phyloP scores from a whole-genome alignment of 192 early-diverging fungal species.

The Umbelopsis sp. region DNA sequence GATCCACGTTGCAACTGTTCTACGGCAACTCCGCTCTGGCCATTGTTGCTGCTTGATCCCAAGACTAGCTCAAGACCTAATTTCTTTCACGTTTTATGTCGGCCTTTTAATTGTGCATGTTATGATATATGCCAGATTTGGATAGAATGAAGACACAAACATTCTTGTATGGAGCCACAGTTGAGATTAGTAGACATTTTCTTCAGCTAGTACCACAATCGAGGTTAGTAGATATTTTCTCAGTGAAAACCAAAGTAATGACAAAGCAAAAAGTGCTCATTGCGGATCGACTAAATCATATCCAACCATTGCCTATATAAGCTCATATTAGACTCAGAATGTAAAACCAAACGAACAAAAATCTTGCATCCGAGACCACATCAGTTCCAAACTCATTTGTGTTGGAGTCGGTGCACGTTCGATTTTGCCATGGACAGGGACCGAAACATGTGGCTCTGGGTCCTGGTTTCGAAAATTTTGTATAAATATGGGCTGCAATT shows the following conservation, averaged over 20 bases:
- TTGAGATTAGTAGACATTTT: no score
- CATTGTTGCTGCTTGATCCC: no score
- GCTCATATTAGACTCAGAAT: no score
- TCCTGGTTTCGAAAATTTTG: neutral
- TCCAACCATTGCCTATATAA: no score
- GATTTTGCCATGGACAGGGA: neutral
- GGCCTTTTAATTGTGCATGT: neutral
- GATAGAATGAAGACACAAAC: neutral
- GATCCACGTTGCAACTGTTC: no score
- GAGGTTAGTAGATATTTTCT: no score
- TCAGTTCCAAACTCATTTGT: constrained; percentile 13
- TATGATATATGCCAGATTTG: neutral
- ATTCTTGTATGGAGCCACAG: constrained; percentile 1
- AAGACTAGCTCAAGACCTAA: neutral
- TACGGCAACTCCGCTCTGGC: no score
- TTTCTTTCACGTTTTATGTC: neutral
- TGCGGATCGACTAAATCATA: no score
- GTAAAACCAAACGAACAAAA: no score
- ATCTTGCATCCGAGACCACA: neutral
- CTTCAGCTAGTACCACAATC: no score
- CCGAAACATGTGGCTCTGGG: constrained; percentile 8
- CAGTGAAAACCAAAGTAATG: no score
- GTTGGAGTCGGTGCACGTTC: neutral
- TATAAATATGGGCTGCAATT: neutral
- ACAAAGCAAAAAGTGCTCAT: no score